Percentiles rank a stretch among this genome's conserved stretches.
Conservation (phyloP, 208 protist species). For the Phytomonas sp. region DNA sequence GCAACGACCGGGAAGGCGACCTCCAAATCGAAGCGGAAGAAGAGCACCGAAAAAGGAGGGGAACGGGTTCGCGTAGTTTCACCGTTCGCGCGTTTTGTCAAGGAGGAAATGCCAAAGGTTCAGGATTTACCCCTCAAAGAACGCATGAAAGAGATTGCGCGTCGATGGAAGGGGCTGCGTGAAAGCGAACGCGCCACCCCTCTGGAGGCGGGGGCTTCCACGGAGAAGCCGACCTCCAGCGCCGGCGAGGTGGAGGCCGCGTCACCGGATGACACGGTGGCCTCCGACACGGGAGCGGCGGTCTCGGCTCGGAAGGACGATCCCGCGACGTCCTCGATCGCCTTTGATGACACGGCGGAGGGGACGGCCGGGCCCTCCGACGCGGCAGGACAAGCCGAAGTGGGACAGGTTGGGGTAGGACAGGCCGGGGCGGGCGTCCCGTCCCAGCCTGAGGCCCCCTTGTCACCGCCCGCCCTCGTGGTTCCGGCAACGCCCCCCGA, state of each 20-base stretch:
- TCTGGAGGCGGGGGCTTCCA: not conserved
- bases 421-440: too few species aligned
- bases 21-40: slow-evolving; percentile 12
- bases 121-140: slow-evolving; percentile 34
- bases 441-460: too few species aligned
- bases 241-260: too few species aligned
- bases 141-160: slow-evolving; percentile 42
- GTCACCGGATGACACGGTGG: too few species aligned
- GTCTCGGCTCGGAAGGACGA: too few species aligned
- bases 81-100: slow-evolving; percentile 52
- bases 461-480: too few species aligned
- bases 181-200: slow-evolving; percentile 13
- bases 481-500: not conserved
- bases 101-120: slow-evolving; percentile 54
- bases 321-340: too few species aligned
- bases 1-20: slow-evolving; percentile 6
- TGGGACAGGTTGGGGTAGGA: too few species aligned
- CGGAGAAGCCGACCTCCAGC: not conserved
- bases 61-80: slow-evolving; percentile 11
- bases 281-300: too few species aligned
- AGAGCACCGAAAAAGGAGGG: slow-evolving; percentile 5
- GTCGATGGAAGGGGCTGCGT: slow-evolving; percentile 40
- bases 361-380: too few species aligned
- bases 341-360: too few species aligned
- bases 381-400: too few species aligned